Conservation (phyloP, 1,284 basidiomycete genomes). For the Grifola frondosa region DNA sequence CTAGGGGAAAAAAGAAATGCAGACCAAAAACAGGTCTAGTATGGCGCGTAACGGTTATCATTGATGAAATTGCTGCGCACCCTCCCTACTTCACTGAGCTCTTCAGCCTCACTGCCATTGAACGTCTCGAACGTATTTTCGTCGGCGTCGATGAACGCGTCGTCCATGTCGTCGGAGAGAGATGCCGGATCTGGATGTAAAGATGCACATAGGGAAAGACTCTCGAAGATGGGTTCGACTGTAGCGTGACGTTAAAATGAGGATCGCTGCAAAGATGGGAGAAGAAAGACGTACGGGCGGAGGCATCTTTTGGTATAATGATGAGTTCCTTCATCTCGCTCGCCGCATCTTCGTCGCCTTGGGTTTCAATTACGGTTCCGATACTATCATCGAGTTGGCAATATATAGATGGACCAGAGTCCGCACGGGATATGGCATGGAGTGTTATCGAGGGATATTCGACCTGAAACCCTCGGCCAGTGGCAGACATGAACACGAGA, state of each 20-base stretch:
- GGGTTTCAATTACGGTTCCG: conserved; percentile 32
- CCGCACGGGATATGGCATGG: conserved; percentile 80
- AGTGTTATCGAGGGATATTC: conserved; percentile 84
- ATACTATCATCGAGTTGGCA: conserved; percentile 81
- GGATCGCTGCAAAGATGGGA: conserved; percentile 5
- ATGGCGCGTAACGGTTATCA: conserved; percentile 80
- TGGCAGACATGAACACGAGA: conserved; percentile 72
- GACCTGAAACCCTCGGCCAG: conserved; percentile 74
- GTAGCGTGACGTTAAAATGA: conserved; percentile 4
- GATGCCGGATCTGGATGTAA: conserved; percentile 79
- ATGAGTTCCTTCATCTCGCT: conserved; percentile 73
- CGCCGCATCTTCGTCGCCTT: conserved; percentile 48
- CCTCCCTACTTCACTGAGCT: conserved; percentile 84
- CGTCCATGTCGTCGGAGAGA: conserved; percentile 47
- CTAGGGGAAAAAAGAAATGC: conserved; percentile 39
- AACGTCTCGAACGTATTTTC: conserved; percentile 57
- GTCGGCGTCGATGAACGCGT: conserved; percentile 58
- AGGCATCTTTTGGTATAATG: conserved; percentile 61
- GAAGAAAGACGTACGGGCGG: conserved; percentile 53
- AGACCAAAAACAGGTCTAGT: conserved; percentile 55
- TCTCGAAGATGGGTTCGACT: conserved; percentile 89
- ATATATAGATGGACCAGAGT: conserved; percentile 71
- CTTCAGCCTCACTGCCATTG: conserved; percentile 59
- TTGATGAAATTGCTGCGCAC: conserved; percentile 90
- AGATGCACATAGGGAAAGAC: conserved; percentile 86